Evolutionary conservation across 140 eudicot genomes (phyloP), one percentile per base, ranked within the genome.

Genomic region (Stevia rebaudiana): DNA sequence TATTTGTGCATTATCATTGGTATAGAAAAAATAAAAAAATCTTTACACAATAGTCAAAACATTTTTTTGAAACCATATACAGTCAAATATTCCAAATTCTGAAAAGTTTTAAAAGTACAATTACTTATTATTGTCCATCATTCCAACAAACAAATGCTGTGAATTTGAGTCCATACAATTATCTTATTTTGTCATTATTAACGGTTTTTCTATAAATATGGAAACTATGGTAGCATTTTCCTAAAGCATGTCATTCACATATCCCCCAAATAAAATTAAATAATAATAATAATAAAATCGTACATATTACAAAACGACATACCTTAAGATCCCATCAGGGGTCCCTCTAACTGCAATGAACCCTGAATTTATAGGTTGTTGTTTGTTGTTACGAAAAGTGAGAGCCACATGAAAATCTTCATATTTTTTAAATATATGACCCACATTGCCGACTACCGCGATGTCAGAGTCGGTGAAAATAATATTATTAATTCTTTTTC

Each of bases 261-360:
- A 51, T 22, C 22, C 22, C 57, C 17, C 23, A 11, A 2, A 23
- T 8, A 1, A 21, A 9, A 22, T 51, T 51, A n/a, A n/a, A n/a
- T n/a, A n/a, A n/a, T n/a, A n/a, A n/a, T n/a, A n/a, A n/a, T n/a
- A n/a, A n/a, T n/a, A n/a, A n/a, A 53, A 5, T 0, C 25, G 24
- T 2, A 53, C 21, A 13, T 25, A 28, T 35, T 57, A 36, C 33
- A 60, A 33, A 41, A 42, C 40, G 43, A 40, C 40, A 48, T 60
- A 87, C 97, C 94, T 82, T 79, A 31, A 66, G 64, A 90, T 77
- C 18, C 86, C 97, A 46, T 82, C 83, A 22, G 58, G 69, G 65
- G 90, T 87, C 36, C 94, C 97, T 71, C 95, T 79, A 68, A 90
- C 95, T 47, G 97, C 97, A 65, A 90, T 87, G 58, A 90, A 87